Base-by-base conservation (phyloP, 108 stramenopile genomes). In the Nitzschia sp. region DNA sequence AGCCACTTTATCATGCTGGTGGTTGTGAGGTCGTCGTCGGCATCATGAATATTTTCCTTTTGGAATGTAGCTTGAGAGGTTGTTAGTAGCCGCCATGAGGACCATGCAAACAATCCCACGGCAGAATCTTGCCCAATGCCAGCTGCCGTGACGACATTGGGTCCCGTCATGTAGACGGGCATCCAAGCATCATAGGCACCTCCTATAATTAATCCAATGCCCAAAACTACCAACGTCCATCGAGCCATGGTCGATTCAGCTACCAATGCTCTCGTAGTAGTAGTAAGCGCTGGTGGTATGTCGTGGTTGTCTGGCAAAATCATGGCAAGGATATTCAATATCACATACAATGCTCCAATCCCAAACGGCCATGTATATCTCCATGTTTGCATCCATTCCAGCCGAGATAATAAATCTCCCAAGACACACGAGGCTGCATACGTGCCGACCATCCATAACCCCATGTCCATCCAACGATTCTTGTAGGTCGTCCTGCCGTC, bases 121-220 rank as follows among this genome's bases (percentile, higher is more conserved):
- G 75, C 75, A 15, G 46, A 26, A 70, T 76, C 75, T 25, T 59
- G 68, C 6, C 69, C 75, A 64, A 76, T 70, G 23, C 75, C 75
- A 21, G 75, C 75, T 28, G 28, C 35, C 15, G 75, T 70, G 32
- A 76, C 2, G 9, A 76, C 59, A 42, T 76, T 76, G 15, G 75
- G 75, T 23, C 75, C 68, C 4, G 60, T 69, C 51, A 45, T 47
- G 69, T 69, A 76, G 2, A 76, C 69, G 17, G 75, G 75, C 61
- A 76, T 64, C n/a, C 69, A 64, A 13, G 65, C 68, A 30, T 85
- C 82, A 25, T 78, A 66, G 15, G 71, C 60, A 29, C 75, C 82
- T 30, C 84, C 82, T 42, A 86, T 72, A 42, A 86, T 54, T 49
- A 90, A 67, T 19, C 87, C 87, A 3, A 68, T 6, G 11, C 84